Percentiles rank a stretch among this genome's conserved stretches.
phyloP scores from a whole-genome alignment of 2,329 filamentous ascomycete species.

The Coniochaeta ligniaria region DNA sequence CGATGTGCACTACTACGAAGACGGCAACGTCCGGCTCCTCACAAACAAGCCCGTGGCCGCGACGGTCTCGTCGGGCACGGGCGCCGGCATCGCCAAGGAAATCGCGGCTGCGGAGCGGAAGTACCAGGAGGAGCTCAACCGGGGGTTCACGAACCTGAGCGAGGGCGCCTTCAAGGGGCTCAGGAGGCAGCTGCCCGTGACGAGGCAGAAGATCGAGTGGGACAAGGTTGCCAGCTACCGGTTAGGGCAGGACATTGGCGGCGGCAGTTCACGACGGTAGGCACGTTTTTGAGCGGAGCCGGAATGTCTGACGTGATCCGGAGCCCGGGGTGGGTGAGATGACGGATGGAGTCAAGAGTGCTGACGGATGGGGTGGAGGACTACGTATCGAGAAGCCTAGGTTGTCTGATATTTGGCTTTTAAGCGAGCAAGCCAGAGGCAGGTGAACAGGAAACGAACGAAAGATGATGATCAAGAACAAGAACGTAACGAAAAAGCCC shows the following conservation, averaged over 20 bases:
- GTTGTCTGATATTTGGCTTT: background rate
- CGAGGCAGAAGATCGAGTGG: conserved; percentile 98
- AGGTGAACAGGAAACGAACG: background rate
- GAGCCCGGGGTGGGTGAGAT: background rate
- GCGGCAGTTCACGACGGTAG: conserved; percentile 52
- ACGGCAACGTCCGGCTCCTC: conserved; percentile 89
- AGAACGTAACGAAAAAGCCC: no score
- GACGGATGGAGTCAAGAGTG: background rate
- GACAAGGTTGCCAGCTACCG: conserved; percentile 94
- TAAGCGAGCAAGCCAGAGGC: background rate
- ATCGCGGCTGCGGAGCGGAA: conserved; percentile 78
- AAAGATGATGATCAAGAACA: background rate
- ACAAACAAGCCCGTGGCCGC: conserved; percentile 72
- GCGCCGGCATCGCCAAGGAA: conserved; percentile 65
- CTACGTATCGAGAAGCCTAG: background rate
- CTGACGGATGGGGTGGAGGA: background rate
- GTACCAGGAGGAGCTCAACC: conserved; percentile 94
- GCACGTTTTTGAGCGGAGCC: background rate
- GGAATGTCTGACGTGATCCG: background rate
- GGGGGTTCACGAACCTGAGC: conserved; percentile 78
- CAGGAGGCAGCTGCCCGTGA: conserved; percentile 88
- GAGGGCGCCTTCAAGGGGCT: conserved; percentile 94
- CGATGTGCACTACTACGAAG: conserved; percentile 99
- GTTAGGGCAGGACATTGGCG: conserved; percentile 72
- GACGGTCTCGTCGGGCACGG: conserved; percentile 54